These are phyloP conservation scores for Quercus dentata DNA, from an alignment of 306 rosid genomes.

Conservation along the genomic window DNA sequence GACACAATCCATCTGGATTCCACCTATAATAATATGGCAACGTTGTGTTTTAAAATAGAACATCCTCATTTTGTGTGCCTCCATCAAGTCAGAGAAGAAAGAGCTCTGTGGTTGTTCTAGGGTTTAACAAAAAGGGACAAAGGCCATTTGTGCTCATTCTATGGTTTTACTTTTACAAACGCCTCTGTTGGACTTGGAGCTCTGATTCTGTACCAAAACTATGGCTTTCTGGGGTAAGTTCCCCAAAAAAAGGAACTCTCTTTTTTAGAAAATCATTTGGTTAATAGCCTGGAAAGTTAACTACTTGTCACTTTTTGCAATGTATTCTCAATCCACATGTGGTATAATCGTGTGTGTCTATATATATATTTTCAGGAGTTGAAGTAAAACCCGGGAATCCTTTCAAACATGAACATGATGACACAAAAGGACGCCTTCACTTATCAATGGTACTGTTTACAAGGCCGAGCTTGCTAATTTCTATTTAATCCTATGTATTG, in stretches of 20 bases:
- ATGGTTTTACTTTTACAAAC: neutral
- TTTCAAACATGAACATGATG: slow-evolving; percentile 46
- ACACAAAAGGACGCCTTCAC: slow-evolving; percentile 73
- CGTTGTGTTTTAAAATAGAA: neutral
- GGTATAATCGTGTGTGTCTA: neutral
- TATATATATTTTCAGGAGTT: slow-evolving; percentile 37
- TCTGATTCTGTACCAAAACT: neutral
- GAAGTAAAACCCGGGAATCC: slow-evolving; percentile 92
- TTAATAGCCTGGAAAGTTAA: no score
- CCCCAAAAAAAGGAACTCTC: no score
- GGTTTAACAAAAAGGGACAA: neutral
- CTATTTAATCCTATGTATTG: neutral
- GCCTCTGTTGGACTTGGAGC: neutral
- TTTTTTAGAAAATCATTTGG: no score
- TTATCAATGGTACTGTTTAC: slow-evolving; percentile 60
- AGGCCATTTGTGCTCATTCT: neutral
- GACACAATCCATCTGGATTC: neutral
- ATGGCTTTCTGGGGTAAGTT: slow-evolving; percentile 89
- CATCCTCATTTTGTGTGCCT: no score
- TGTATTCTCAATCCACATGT: neutral
- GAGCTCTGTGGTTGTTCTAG: slow-evolving; percentile 7
- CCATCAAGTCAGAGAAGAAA: neutral
- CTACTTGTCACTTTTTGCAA: no score
- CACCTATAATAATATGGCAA: neutral
- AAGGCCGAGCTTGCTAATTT: neutral